Percentiles rank a stretch among this genome's conserved stretches.
phyloP scores from a whole-genome alignment of 257 asterid species.

The Solanum sitiens region DNA sequence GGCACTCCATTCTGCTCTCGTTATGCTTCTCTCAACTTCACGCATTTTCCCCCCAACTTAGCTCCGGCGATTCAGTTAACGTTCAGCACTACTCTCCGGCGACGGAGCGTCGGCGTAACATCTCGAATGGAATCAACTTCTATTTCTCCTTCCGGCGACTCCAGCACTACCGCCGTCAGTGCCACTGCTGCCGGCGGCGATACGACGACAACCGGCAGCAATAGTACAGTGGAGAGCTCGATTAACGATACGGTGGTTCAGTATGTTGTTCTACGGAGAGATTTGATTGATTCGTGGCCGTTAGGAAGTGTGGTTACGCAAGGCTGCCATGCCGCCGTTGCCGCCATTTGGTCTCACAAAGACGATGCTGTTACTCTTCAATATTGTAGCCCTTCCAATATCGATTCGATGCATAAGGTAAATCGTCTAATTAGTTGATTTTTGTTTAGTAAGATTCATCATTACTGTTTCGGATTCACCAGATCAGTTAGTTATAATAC shows the following conservation, averaged over 20 bases:
- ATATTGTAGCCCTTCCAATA: conserved; percentile 60
- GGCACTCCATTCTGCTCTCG: background rate
- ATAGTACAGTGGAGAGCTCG: conserved; percentile 14
- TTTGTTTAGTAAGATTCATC: background rate
- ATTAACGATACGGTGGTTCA: conserved; percentile 55
- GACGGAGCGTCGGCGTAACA: rapidly evolving
- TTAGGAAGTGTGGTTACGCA: conserved; percentile 85
- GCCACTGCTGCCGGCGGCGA: background rate
- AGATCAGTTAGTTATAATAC: background rate
- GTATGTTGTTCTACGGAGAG: conserved; percentile 85
- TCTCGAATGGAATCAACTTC: background rate
- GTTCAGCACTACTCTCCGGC: background rate
- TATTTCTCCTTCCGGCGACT: background rate
- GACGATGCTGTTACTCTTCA: conserved; percentile 55
- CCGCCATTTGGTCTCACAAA: conserved; percentile 66
- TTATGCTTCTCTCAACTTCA: background rate
- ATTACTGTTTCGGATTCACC: background rate
- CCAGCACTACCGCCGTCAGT: background rate
- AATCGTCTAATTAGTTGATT: background rate
- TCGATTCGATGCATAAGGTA: conserved; percentile 89
- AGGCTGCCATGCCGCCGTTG: conserved; percentile 98
- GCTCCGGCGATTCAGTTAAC: background rate
- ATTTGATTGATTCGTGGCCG: conserved; percentile 84
- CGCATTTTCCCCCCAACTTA: background rate
- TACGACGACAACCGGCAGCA: conserved; percentile 5